Percentiles rank a stretch among this genome's conserved stretches.
phyloP scores from a whole-genome alignment of 805 yeast species.

The Candida mattraensis region DNA sequence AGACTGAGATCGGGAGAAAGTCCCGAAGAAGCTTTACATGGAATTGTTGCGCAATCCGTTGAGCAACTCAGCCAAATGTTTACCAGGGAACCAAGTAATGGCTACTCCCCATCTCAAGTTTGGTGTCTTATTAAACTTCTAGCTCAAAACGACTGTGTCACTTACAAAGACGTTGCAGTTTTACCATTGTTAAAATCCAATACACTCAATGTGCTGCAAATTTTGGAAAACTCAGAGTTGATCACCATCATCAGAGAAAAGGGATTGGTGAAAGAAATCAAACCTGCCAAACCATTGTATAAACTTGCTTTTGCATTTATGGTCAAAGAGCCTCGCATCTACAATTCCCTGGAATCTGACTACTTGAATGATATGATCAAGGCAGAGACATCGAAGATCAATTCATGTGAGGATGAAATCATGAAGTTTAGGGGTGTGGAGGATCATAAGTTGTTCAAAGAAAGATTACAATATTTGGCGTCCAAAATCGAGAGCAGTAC shows the following conservation, averaged over 20 bases:
- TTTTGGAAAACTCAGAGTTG: conserved; percentile 78
- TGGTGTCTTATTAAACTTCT: conserved; percentile 78
- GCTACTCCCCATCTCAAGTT: conserved; percentile 76
- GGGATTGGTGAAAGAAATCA: conserved; percentile 66
- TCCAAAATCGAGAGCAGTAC: conserved; percentile 66
- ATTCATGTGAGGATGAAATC: conserved; percentile 70
- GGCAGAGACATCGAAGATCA: conserved; percentile 61
- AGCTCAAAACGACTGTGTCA: conserved; percentile 46
- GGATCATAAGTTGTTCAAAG: conserved; percentile 53
- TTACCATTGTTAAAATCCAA: conserved; percentile 60
- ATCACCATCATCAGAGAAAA: conserved; percentile 70
- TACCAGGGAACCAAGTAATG: conserved; percentile 40
- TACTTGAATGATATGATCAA: conserved; percentile 54
- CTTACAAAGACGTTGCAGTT: conserved; percentile 51
- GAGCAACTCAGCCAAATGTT: conserved; percentile 87
- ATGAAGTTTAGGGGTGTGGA: conserved; percentile 51
- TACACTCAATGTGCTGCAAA: conserved; percentile 56
- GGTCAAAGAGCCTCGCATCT: conserved; percentile 54
- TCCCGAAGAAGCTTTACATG: conserved; percentile 71
- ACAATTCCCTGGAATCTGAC: conserved; percentile 62
- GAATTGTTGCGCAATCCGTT: conserved; percentile 81
- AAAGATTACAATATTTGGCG: conserved; percentile 65
- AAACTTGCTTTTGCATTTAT: conserved; percentile 75
- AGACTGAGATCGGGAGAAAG: conserved; percentile 86
- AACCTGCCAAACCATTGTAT: conserved; percentile 83